These are phyloP conservation scores for Fusarium lateritium DNA, from an alignment of 2,329 filamentous ascomycete genomes.

Conservation along the genomic window DNA sequence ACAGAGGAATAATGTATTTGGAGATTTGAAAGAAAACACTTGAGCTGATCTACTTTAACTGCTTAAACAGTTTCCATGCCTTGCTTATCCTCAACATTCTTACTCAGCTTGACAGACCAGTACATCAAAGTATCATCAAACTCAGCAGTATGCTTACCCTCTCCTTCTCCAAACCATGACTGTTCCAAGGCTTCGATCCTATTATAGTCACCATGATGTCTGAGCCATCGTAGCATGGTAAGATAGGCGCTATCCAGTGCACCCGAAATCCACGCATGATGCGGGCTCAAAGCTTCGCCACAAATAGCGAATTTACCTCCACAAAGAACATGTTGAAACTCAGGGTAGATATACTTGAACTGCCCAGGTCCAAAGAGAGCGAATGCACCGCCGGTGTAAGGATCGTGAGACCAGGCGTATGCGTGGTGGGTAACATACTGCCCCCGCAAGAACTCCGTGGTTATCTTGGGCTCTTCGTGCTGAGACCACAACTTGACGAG, in stretches of 20 bases:
- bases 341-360: conserved; percentile 55
- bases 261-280: conserved; percentile 60
- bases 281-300: conserved; percentile 55
- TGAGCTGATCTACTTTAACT: fast-evolving
- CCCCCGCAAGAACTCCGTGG: conserved; percentile 8
- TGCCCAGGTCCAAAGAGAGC: conserved; percentile 59
- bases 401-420: conserved; percentile 57
- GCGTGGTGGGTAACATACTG: conserved; percentile 50
- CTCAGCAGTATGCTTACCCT: conserved; percentile 7
- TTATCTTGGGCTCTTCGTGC: neutral
- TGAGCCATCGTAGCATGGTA: conserved; percentile 18
- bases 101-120: conserved; percentile 14
- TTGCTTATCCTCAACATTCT: neutral
- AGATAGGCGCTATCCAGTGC: conserved; percentile 54
- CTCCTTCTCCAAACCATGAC: conserved; percentile 20
- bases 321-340: conserved; percentile 47
- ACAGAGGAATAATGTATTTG: too few species aligned
- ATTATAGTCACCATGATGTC: fast-evolving
- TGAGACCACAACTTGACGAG: conserved; percentile 24
- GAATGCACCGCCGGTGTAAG: conserved; percentile 55
- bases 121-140: conserved; percentile 10
- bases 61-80: neutral
- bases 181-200: conserved; percentile 1
- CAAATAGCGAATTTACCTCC: conserved; percentile 52
- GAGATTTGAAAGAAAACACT: too few species aligned